Base-by-base conservation (phyloP, 768 basidiomycete genomes). In the Russula griseocarnosa region DNA sequence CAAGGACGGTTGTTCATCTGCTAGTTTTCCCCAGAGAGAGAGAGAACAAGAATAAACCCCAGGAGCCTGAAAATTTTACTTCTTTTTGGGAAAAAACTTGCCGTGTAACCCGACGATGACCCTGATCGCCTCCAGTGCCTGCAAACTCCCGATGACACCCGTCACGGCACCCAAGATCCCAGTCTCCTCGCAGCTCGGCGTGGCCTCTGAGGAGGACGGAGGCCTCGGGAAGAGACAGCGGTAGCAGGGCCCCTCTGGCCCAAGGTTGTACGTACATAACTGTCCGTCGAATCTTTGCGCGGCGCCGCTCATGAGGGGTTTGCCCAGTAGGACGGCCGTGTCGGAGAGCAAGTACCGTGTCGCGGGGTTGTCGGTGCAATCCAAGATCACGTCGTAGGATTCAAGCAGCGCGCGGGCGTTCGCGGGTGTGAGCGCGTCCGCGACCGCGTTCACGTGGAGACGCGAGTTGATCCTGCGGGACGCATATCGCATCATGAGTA, bases 321-420 rank as follows among this genome's bases (percentile, higher is more conserved):
- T 90, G n/a, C 77, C 75, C 2, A 94, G 81, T 1, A 76, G 77
- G 44, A 94, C 90, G 18, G 90, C 85, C 0, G 85, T 83, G 73
- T 98, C 95, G 28, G 92, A 94, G 58, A 99, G 81, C 22, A 98
- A 83, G 74, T 98, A 98, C 6, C 97, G 88, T 0, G 94, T 94
- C 2, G 90, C 85, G 2, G 88, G 84, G 67, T 97, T 96, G 76
- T 98, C 95, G 5, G 94, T 97, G 78, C 95, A 98, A 76, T 98
- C 96, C 18, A 98, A 78, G 55, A 98, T 79, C 57, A 97, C 74
- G 72, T 89, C 84, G 70, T 92, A 94, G 1, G 80, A 71, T 13
- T 71, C 67, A 13, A 95, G 77, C 24, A 91, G 74, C 18, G 74
- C 65, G n/a, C 83, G 64, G 0, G 93, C 91, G 68, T 93, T 93